Evolutionary conservation across 805 yeast genomes (phyloP).

Genomic region (Sugiyamaella lignohabitans): DNA sequence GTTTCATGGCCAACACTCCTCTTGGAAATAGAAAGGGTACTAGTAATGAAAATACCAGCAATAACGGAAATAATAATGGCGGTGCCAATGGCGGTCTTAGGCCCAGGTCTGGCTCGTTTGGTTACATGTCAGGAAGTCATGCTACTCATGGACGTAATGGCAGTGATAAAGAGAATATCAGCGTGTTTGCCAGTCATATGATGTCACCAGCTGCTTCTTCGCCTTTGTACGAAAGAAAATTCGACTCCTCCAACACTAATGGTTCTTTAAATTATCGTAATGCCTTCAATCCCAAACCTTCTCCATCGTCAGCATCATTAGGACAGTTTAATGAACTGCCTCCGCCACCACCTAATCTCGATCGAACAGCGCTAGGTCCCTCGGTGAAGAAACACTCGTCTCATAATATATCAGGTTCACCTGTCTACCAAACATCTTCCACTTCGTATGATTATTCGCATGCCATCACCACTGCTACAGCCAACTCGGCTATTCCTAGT

Average conservation of each 20-base stretch:
- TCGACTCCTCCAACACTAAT: neutral
- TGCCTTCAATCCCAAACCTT: too few species aligned
- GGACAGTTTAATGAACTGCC: too few species aligned
- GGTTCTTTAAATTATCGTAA: neutral
- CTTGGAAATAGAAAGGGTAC: neutral
- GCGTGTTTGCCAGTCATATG: conserved; percentile 3
- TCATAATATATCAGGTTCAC: neutral
- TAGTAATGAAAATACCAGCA: neutral
- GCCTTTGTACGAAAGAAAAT: conserved; percentile 13
- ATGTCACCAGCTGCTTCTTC: conserved; percentile 19
- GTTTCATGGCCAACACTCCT: neutral
- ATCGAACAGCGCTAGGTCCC: neutral
- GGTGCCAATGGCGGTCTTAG: neutral
- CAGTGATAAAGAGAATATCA: neutral
- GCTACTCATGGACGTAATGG: too few species aligned
- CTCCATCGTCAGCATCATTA: too few species aligned
- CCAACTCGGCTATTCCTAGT: too few species aligned
- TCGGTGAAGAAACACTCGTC: neutral
- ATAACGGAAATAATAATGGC: neutral
- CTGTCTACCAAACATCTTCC: neutral
- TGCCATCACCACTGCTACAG: neutral
- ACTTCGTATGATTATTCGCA: neutral
- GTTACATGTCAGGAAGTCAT: neutral
- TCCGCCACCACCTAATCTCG: neutral
- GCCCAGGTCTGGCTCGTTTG: neutral